A percentile compares a stretch with the other conserved stretches of the same genome.
Conservation (phyloP, 1,284 basidiomycete genomes). For the Xerocomus minutiporus region DNA sequence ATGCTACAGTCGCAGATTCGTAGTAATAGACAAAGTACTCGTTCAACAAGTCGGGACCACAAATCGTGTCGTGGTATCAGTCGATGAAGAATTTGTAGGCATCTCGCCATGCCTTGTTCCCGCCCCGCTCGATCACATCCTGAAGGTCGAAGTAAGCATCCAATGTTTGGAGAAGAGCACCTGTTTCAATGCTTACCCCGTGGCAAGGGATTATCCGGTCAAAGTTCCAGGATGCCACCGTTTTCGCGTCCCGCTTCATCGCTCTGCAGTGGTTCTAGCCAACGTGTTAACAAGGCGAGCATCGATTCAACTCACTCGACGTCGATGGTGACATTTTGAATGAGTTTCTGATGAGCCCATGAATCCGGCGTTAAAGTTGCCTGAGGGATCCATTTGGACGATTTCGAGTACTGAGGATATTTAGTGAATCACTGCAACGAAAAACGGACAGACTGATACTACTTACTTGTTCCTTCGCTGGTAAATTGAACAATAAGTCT, state of each 20-base stretch:
- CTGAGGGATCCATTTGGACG: constrained; percentile 45
- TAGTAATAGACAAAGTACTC: background rate
- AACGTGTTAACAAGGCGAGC: background rate
- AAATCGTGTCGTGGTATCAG: constrained; percentile 1
- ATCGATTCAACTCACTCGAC: constrained; percentile 22
- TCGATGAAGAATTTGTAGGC: constrained; percentile 35
- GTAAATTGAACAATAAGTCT: constrained; percentile 89
- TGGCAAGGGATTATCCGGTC: constrained; percentile 90
- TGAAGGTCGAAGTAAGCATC: constrained; percentile 23
- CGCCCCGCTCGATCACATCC: constrained; percentile 78
- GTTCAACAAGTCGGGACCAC: background rate
- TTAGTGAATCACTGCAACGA: background rate
- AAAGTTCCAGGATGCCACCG: constrained; percentile 81
- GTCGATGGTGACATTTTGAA: constrained; percentile 32
- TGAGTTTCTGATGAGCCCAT: constrained; percentile 54
- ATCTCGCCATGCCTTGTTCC: constrained; percentile 64
- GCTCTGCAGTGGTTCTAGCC: constrained; percentile 41
- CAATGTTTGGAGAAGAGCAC: background rate
- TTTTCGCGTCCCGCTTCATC: constrained; percentile 68
- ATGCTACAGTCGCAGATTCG: background rate
- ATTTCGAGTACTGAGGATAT: constrained; percentile 44
- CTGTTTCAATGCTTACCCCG: constrained; percentile 50
- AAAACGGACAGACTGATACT: background rate
- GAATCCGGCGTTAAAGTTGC: constrained; percentile 55
- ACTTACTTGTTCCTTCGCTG: constrained; percentile 76